A percentile compares a stretch with the other conserved stretches of the same genome.
Conservation (phyloP, 2,329 filamentous ascomycete species). For the Corinectria fuckeliana region DNA sequence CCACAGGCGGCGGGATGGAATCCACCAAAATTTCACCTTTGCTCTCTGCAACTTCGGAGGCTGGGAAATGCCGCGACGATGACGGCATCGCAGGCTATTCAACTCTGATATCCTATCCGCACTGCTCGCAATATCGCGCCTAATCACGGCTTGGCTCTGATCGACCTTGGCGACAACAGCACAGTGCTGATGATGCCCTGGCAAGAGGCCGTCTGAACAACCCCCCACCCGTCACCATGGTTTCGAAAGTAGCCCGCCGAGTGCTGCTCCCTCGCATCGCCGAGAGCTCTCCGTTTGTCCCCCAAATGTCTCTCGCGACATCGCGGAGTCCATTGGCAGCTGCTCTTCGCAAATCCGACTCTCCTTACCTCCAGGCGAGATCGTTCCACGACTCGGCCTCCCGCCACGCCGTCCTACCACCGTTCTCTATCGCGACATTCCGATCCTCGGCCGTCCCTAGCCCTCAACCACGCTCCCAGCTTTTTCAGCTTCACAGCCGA, state of each 20-base stretch:
- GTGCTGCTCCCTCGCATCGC: constrained; percentile 56
- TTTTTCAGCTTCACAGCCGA: constrained; percentile 5
- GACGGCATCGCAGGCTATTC: constrained; percentile 41
- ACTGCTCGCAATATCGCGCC: constrained; percentile 15
- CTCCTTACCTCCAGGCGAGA: constrained; percentile 25
- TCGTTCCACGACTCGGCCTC: constrained; percentile 25
- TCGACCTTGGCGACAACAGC: constrained; percentile 21
- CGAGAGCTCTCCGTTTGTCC: constrained; percentile 38
- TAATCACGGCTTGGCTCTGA: constrained; percentile 9
- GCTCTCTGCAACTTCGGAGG: constrained; percentile 36
- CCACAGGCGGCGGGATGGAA: constrained; percentile 21
- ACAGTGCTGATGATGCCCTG: constrained; percentile 41
- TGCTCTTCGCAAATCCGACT: constrained; percentile 23
- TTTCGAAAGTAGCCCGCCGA: constrained; percentile 56
- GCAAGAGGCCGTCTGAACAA: constrained; percentile 32
- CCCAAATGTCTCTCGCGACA: constrained; percentile 31
- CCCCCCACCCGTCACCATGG: constrained; percentile 50
- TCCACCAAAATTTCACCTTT: constrained; percentile 34
- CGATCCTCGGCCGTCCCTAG: constrained; percentile 26
- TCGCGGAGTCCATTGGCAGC: constrained; percentile 32
- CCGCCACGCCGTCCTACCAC: constrained; percentile 31
- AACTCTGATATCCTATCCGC: constrained; percentile 29
- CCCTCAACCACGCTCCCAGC: constrained; percentile 9
- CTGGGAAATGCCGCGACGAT: constrained; percentile 45
- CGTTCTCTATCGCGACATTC: constrained; percentile 36